A percentile compares a stretch with the other conserved stretches of the same genome.
Evolutionary conservation across 208 protist species (phyloP).

Genomic region (Porcisia hertigi): DNA sequence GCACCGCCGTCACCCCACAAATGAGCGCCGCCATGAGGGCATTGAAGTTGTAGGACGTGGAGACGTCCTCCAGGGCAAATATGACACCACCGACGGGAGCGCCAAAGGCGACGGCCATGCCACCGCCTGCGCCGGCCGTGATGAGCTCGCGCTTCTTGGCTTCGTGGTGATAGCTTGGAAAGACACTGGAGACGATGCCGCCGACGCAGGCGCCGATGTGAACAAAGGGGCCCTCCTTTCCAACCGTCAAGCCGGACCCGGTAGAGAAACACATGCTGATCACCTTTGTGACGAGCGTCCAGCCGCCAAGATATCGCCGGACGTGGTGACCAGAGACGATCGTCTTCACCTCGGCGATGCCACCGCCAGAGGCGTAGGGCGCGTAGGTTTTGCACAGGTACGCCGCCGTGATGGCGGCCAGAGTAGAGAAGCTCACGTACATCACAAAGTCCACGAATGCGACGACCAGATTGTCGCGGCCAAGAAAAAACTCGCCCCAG

Average conservation of each 20-base stretch:
- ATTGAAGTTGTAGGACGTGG: constrained; percentile 83
- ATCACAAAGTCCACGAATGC: constrained; percentile 54
- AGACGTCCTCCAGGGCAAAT: constrained; percentile 82
- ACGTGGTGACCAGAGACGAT: constrained; percentile 79
- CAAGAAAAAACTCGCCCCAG: constrained; percentile 70
- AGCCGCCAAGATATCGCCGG: constrained; percentile 64
- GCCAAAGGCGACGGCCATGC: constrained; percentile 81
- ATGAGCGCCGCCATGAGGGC: constrained; percentile 90
- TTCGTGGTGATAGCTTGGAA: constrained; percentile 65
- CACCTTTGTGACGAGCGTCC: constrained; percentile 79
- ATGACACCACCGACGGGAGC: constrained; percentile 80
- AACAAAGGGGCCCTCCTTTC: constrained; percentile 91
- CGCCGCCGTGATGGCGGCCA: constrained; percentile 42
- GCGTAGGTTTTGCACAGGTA: constrained; percentile 69
- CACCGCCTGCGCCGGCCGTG: constrained; percentile 61
- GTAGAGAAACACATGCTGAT: constrained; percentile 78
- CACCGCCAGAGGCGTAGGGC: constrained; percentile 79
- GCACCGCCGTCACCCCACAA: constrained; percentile 75
- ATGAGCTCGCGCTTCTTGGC: constrained; percentile 69
- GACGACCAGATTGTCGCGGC: constrained; percentile 38
- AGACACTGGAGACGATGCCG: constrained; percentile 54
- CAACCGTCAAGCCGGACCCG: constrained; percentile 76
- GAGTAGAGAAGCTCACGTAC: constrained; percentile 54
- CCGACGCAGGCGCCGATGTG: constrained; percentile 87
- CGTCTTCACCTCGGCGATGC: constrained; percentile 91